Base-by-base conservation (phyloP, 2,329 filamentous ascomycete species). In the Colletotrichum filicis region DNA sequence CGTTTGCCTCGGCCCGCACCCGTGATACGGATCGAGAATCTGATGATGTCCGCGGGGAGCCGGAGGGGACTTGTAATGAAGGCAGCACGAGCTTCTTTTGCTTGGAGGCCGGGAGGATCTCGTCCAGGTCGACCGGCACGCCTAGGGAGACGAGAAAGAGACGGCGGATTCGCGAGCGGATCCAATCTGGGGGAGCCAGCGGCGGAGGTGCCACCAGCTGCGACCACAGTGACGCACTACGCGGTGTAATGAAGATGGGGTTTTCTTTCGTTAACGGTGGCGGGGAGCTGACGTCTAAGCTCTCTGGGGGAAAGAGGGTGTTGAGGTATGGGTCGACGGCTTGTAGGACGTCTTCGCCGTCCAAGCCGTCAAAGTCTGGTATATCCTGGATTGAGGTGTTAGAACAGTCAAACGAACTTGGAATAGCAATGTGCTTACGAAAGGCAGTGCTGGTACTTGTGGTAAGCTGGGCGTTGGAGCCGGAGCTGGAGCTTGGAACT, bases 61-160 rank as follows among this genome's bases (percentile, higher is more conserved):
- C 84, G 65, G 81, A 87, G 74, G 83, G 88, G 80, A 82, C 77
- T 68, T 85, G 85, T 22, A 97, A 92, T 6, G 95, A 98, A 0
- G 97, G 97, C 1, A 99, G 89, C 5, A 99, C 90, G 22, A 99
- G 92, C 81, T 98, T 98, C 88, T 98, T 98, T 82, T 99, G 97
- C 83, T 98, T 98, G 14, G 94, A 97, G 0, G 96, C 95, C 0
- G 97, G 97, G 8, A 99, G 90, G 68, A 99, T 98, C 85, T 99
- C 97, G 82, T 99, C 97, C 0, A 99, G 88, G 79, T 99, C 97
- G 57, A 99, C 95, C 1, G 97, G 97, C 0, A 99, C 97, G 22
- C 97, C 97, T 0, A 99, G 90, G 1, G 95, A 98, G 66, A 99
- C 95, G 55, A 99, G 91, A 81, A 99, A 99, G 30, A 99, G 90